Evolutionary conservation across 2,329 filamentous ascomycete species (phyloP).

Genomic region (Drechmeria coniospora): DNA sequence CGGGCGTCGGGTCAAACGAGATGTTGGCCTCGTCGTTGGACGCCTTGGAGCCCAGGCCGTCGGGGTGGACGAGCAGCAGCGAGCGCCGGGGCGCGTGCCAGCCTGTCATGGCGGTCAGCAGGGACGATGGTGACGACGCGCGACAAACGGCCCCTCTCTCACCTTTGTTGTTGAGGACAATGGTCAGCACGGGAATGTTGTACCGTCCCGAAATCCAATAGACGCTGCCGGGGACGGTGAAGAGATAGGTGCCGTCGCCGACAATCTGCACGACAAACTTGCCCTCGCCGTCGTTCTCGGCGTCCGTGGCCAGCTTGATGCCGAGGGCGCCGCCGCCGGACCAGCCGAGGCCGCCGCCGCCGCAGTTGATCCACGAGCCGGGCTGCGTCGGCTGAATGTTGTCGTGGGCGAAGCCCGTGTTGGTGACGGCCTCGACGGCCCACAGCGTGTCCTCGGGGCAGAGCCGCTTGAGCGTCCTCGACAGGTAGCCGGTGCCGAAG

Average conservation of each 20-base stretch:
- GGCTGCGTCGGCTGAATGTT: slow-evolving; percentile 54
- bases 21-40: slow-evolving; percentile 50
- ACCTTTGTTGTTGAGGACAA: slow-evolving; percentile 43
- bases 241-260: slow-evolving; percentile 41
- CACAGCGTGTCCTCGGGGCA: slow-evolving; percentile 46
- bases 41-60: slow-evolving; percentile 36
- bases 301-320: slow-evolving; percentile 52
- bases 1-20: slow-evolving; percentile 40
- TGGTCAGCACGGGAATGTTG: slow-evolving; percentile 36
- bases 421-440: slow-evolving; percentile 65
- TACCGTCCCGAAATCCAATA: slow-evolving; percentile 42
- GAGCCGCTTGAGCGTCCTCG: slow-evolving; percentile 13
- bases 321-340: slow-evolving; percentile 61
- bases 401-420: slow-evolving; percentile 50
- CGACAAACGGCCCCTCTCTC: no score
- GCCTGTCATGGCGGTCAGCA: slow-evolving; percentile 15
- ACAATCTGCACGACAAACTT: slow-evolving; percentile 40
- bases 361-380: slow-evolving; percentile 67
- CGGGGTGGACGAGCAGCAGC: slow-evolving; percentile 40
- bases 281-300: slow-evolving; percentile 26
- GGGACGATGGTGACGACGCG: background rate
- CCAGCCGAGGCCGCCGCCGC: slow-evolving; percentile 69
- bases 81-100: slow-evolving; percentile 47
- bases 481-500: slow-evolving; percentile 25
- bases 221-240: slow-evolving; percentile 36